Evolutionary conservation across 1,284 basidiomycete species (phyloP).

Genomic region (Volvariella surrecta): DNA sequence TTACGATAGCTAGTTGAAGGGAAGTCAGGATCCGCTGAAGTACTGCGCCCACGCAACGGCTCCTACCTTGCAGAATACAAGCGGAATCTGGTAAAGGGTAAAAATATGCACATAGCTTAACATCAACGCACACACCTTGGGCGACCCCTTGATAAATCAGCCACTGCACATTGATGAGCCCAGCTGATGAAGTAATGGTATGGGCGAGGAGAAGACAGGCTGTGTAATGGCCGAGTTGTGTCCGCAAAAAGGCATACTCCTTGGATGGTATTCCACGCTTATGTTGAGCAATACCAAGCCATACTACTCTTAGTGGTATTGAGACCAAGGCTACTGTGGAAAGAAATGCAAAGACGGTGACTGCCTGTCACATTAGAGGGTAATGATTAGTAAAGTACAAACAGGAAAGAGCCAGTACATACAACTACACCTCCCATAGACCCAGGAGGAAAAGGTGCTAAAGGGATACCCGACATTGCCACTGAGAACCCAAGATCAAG

Average conservation of each 20-base stretch:
- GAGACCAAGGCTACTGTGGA: constrained; percentile 41
- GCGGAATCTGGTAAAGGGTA: constrained; percentile 16
- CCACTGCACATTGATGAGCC: constrained; percentile 43
- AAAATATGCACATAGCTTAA: constrained; percentile 16
- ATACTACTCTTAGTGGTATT: constrained; percentile 35
- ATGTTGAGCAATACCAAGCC: constrained; percentile 27
- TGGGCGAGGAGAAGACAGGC: constrained; percentile 54
- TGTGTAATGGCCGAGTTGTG: constrained; percentile 59
- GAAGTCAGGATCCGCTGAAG: neutral
- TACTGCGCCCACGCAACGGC: neutral
- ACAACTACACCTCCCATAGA: constrained; percentile 36
- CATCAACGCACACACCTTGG: constrained; percentile 31
- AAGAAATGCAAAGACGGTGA: constrained; percentile 44
- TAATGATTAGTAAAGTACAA: neutral
- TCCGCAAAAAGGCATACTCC: constrained; percentile 58
- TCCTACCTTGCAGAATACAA: constrained; percentile 54
- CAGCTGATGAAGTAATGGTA: constrained; percentile 41
- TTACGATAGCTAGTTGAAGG: constrained; percentile 34
- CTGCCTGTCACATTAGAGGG: constrained; percentile 25
- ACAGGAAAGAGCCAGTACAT: constrained; percentile 16
- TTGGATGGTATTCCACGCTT: constrained; percentile 17
- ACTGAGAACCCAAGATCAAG: neutral
- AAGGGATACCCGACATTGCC: constrained; percentile 10
- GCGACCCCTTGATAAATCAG: constrained; percentile 32
- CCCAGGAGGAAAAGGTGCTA: constrained; percentile 20